These are phyloP conservation scores for Symbiodinium pilosum DNA, from an alignment of 73 alveolate species.

Conservation along the genomic window DNA sequence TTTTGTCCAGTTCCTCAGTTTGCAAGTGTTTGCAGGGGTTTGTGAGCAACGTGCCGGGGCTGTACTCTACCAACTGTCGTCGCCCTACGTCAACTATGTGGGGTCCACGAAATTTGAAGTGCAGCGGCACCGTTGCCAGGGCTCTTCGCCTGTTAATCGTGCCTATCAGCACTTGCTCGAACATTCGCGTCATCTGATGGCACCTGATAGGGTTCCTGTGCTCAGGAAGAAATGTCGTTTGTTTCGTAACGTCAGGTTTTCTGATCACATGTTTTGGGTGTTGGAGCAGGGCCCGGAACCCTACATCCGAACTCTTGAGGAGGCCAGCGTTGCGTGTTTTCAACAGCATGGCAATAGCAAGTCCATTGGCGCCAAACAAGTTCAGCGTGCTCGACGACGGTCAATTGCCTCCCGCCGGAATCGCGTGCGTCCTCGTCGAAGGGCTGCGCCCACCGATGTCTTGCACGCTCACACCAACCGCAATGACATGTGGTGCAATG, in stretches of 20 bases:
- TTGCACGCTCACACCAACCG: not conserved
- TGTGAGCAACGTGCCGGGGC: not conserved
- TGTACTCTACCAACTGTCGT: not conserved
- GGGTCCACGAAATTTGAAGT: not conserved
- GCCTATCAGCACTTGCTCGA: not conserved
- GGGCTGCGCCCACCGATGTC: not conserved
- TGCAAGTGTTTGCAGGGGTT: not conserved
- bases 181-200: not conserved
- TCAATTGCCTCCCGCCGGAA: not conserved
- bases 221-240: not conserved
- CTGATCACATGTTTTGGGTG: slow-evolving; percentile 18
- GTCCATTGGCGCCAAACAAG: not conserved
- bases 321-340: not conserved
- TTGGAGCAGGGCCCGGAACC: not conserved
- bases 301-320: not conserved
- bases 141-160: not conserved
- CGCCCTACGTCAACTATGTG: not conserved
- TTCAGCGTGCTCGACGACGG: not conserved
- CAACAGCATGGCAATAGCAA: slow-evolving; percentile 26
- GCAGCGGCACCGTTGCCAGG: not conserved
- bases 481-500: not conserved
- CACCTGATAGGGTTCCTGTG: not conserved
- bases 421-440: not conserved
- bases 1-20: not conserved
- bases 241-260: not conserved